Evolutionary conservation across 2,329 filamentous ascomycete genomes (phyloP).

Genomic region (Xylaria sp.): DNA sequence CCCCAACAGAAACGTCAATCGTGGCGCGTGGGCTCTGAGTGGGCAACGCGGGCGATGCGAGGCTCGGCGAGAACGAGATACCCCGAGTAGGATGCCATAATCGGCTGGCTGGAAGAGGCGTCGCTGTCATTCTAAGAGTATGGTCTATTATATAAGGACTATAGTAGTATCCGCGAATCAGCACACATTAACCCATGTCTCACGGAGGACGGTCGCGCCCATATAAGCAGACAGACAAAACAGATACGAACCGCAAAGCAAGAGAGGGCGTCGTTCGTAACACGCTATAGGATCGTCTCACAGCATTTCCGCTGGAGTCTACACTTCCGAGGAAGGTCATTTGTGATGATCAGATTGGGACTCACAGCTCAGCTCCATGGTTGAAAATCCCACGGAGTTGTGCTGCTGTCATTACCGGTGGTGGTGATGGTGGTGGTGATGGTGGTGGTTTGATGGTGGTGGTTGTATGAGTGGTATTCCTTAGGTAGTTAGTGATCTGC

Average conservation of each 20-base stretch:
- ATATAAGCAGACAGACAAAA: background rate
- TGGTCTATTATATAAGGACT: slow-evolving; percentile 31
- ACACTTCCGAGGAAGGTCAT: slow-evolving; percentile 44
- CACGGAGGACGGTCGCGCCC: background rate
- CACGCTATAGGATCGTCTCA: slow-evolving; percentile 41
- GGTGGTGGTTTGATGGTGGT: background rate
- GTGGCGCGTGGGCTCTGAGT: slow-evolving; percentile 30
- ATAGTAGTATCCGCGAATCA: slow-evolving; percentile 9
- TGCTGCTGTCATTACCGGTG: background rate
- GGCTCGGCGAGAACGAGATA: slow-evolving; percentile 47
- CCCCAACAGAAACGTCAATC: slow-evolving; percentile 15
- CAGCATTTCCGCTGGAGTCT: slow-evolving; percentile 47
- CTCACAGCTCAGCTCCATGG: slow-evolving; percentile 45
- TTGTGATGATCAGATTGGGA: slow-evolving; percentile 31
- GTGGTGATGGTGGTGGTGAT: background rate
- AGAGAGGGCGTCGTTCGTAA: slow-evolving; percentile 32
- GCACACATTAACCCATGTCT: background rate
- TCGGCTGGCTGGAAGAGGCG: slow-evolving; percentile 42
- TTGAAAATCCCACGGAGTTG: slow-evolving; percentile 36
- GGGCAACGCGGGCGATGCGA: slow-evolving; percentile 31
- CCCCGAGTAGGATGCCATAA: slow-evolving; percentile 51
- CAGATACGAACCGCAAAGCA: slow-evolving; percentile 38
- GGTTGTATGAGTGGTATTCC: background rate
- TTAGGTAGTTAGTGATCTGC: slow-evolving; percentile 2
- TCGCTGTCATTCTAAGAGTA: slow-evolving; percentile 42